Evolutionary conservation across 352 stramenopile species (phyloP).

Genomic region (Achlya hypogyna): DNA sequence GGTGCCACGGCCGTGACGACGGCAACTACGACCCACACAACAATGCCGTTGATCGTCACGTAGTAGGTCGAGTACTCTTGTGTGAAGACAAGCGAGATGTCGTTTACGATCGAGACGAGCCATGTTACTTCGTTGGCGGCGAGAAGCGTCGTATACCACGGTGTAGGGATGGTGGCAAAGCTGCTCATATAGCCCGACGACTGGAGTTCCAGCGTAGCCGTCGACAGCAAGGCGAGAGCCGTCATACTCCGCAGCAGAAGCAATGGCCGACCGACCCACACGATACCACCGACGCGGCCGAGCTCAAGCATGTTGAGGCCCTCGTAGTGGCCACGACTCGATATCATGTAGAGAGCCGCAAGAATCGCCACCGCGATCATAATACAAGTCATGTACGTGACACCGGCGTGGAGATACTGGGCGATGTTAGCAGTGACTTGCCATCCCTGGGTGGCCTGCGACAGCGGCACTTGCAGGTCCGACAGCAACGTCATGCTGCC

Average conservation of each 20-base stretch:
- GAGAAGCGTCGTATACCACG: not conserved
- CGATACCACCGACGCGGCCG: not conserved
- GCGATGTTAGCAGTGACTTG: not conserved
- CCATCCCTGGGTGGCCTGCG: not conserved
- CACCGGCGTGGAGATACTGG: not conserved
- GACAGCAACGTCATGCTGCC: not conserved
- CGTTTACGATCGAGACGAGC: not conserved
- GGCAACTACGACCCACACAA: not conserved
- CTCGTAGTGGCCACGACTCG: not conserved
- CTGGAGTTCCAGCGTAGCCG: not conserved
- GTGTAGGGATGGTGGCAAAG: not conserved
- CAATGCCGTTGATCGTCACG: not conserved
- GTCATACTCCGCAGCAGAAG: not conserved
- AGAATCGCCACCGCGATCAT: not conserved
- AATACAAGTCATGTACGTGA: not conserved
- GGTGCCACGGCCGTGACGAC: not conserved
- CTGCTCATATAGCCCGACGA: not conserved
- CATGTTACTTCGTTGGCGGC: slow-evolving; percentile 6
- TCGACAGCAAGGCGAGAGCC: not conserved
- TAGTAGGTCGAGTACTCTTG: not conserved
- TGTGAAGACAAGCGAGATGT: not conserved
- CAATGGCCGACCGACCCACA: not conserved
- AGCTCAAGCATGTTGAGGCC: not conserved
- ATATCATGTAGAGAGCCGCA: not conserved
- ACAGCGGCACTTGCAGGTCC: not conserved